Evolutionary conservation across 345 rosid genomes (phyloP), one percentile per base, ranked within the genome.

Genomic region (Physaria fendleri): DNA sequence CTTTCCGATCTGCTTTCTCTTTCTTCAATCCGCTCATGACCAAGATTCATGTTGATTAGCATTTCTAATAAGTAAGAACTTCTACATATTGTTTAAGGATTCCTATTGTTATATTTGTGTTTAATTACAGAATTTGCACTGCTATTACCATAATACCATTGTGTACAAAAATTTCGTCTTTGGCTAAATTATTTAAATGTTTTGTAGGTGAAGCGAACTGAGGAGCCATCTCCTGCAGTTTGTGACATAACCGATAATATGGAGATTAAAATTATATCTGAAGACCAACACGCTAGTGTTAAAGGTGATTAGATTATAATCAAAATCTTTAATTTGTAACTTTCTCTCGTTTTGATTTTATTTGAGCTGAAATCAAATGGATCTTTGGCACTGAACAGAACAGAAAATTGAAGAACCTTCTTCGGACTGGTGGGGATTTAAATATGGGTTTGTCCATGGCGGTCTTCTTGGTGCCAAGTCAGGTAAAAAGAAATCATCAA

Each of bases 341-440:
- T 29, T 30, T 23, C 0, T n/a, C n/a, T 14, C 18, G 6, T 30
- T 15, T 13, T 39, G 1, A 34, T 2, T 45, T 13, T 46, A 4
- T 8, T 29, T 49, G 64, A 11, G 59, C 29, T 56, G 47, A 63
- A 28, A 56, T 1, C 5, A 4, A 56, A n/a, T 10, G 10, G 13
- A 48, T 48, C 28, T 33, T 41, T 49, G 32, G 41, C 8, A 16
- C 47, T 30, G 55, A 29, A 50, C 88, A 87, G 97, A 75, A 76
- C 50, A 33, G 33, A 59, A 59, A 62, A 52, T 33, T 21, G 76
- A 74, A 75, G 79, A 75, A 13, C 52, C 79, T 56, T 57, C 87
- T 49, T 74, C 69, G 0, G 88, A 90, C n/a, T 93, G 97, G 97
- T 93, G 99, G 97, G 97, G 99, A 30, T 73, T 52, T 42, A 85